Evolutionary conservation across 768 basidiomycete genomes (phyloP).

Genomic region (Mycena vitilis): DNA sequence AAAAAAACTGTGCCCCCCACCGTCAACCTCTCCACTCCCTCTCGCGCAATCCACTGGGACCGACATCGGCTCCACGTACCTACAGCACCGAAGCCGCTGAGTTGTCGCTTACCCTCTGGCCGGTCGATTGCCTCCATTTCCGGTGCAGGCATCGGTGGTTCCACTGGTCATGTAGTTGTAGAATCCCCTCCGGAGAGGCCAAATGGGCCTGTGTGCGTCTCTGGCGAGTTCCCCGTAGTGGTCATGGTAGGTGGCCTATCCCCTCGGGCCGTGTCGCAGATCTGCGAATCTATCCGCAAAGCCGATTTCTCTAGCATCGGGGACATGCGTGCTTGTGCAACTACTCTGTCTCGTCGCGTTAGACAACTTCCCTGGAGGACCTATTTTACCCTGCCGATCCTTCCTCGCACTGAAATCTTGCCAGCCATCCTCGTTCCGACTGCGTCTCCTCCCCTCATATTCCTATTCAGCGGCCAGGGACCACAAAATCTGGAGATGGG

Average conservation of each 20-base stretch:
- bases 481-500: constrained; percentile 25
- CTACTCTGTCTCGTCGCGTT: constrained; percentile 28
- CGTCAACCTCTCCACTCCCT: background rate
- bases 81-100: background rate
- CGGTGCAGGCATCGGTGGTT: constrained; percentile 9
- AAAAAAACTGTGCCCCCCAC: constrained; percentile 6
- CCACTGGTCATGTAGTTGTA: constrained; percentile 13
- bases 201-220: too few relatives aligned
- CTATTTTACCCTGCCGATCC: background rate
- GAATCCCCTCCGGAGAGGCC: too few relatives aligned
- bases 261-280: background rate
- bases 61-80: constrained; percentile 1
- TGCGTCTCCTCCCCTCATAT: background rate
- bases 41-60: constrained; percentile 5
- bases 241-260: too few relatives aligned
- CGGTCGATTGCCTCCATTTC: background rate
- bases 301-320: background rate
- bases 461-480: constrained; percentile 21
- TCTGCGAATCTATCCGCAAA: background rate
- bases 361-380: constrained; percentile 37
- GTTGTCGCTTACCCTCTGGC: background rate
- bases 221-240: too few relatives aligned
- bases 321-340: background rate
- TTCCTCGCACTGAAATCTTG: background rate
- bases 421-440: background rate